Base-by-base conservation (phyloP, 805 yeast species). In the Myxozyma udenii region DNA sequence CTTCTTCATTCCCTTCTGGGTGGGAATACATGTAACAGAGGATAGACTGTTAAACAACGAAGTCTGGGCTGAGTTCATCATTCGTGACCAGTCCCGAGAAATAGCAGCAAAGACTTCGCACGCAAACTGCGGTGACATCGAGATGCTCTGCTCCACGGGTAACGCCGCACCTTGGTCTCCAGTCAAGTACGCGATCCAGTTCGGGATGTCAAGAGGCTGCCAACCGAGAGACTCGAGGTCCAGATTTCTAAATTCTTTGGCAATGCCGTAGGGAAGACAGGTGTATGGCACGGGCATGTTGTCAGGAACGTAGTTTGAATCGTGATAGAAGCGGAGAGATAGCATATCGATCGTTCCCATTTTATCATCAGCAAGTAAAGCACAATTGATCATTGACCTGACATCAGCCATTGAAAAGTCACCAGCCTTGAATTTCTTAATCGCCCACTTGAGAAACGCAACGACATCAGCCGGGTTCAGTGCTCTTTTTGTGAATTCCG, bases 1-100 rank as follows among this genome's bases (percentile, higher is more conserved):
- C 14, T 28, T 28, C 46, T 62, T 62, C 66, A 69, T 65, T 1
- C 75, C 75, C 14, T 60, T 56, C 30, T 68, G 68, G 1, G 75
- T 71, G 0, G 75, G 72, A 23, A 71, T 63, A 40, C 72, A 68
- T 3, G 62, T 54, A 7, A 57, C 48, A 3, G 43, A 24, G 5
- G 42, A 18, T 28, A 70, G 44, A 25, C 44, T 24, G 4, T 51
- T 30, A 3, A 24, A 36, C 3, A 68, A 24, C 1, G 26, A 43
- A 5, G 30, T 30, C 22, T 58, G 43, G 12, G 46, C 48, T 0
- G 44, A 33, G 3, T 44, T 23, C 6, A 46, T 28, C 12, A 63
- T 40, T 3, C 58, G 44, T 2, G 35, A 35, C 72, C 74, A 69
- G 2, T 51, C 36, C n/a, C 52, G 35, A 23, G 62, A 44, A 3